Percentiles rank a stretch among this genome's conserved stretches.
These are phyloP conservation scores for Mycena maculata DNA, from an alignment of 768 basidiomycete genomes.

Conservation along the genomic window DNA sequence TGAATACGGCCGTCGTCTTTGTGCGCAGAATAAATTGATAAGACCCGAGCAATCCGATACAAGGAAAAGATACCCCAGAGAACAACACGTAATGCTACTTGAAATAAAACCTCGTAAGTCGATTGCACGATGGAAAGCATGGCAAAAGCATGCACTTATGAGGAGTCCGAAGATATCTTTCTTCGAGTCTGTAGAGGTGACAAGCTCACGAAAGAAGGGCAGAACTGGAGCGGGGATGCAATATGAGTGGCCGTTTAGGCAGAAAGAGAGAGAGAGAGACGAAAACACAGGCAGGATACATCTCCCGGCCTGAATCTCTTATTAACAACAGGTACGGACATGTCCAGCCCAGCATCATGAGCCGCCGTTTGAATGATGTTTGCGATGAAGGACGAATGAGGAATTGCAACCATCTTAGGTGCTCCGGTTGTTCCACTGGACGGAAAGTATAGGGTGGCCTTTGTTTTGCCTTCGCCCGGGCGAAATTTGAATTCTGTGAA, in stretches of 20 bases:
- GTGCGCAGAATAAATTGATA: background rate
- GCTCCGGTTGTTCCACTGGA: conserved; percentile 66
- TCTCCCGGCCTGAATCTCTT: conserved; percentile 56
- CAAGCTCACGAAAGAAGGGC: conserved; percentile 45
- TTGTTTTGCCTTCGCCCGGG: conserved; percentile 60
- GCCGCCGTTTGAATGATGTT: conserved; percentile 52
- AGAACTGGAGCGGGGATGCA: conserved; percentile 34
- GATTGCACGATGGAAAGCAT: background rate
- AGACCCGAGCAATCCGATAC: background rate
- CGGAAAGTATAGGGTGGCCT: conserved; percentile 61
- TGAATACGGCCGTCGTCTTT: conserved; percentile 50
- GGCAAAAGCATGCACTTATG: conserved; percentile 41
- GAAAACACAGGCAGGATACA: conserved; percentile 15
- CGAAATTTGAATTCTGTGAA: conserved; percentile 54
- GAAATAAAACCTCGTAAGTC: conserved; percentile 5
- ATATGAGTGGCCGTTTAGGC: background rate
- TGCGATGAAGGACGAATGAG: conserved; percentile 47
- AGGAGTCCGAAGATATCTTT: conserved; percentile 58
- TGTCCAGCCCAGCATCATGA: conserved; percentile 37
- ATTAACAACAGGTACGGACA: conserved; percentile 46
- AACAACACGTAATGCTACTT: conserved; percentile 19
- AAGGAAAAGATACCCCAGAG: background rate
- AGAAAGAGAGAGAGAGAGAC: background rate
- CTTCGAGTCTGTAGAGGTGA: background rate
- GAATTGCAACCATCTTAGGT: conserved; percentile 52